phyloP scores from a whole-genome alignment of 345 rosid genomes.

The Gossypium arboreum region DNA sequence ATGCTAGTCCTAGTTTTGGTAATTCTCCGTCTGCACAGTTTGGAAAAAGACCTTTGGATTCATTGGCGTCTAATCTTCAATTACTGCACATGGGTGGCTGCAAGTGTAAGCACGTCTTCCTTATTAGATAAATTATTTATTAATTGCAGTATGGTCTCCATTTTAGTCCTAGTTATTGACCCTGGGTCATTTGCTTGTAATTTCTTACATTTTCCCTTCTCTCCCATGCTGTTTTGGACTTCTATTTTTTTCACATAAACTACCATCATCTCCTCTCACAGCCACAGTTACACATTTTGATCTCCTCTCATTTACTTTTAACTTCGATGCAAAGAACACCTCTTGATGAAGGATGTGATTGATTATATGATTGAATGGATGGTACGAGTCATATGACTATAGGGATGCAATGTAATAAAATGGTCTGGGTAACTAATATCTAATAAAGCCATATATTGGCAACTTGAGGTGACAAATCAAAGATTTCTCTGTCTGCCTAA shows the following conservation, averaged over 20 bases:
- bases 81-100: slow-evolving; percentile 73
- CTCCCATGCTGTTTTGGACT: background rate
- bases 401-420: background rate
- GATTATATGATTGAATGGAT: background rate
- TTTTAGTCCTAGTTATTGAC: background rate
- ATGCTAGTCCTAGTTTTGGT: slow-evolving; percentile 20
- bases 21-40: slow-evolving; percentile 22
- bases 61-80: slow-evolving; percentile 52
- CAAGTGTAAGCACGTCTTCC: slow-evolving; percentile 45
- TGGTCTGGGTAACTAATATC: background rate
- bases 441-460: background rate
- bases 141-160: background rate
- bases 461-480: background rate
- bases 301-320: background rate
- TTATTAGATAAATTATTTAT: slow-evolving; percentile 3
- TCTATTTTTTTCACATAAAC: background rate
- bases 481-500: background rate
- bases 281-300: background rate
- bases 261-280: background rate
- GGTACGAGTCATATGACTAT: background rate
- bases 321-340: background rate
- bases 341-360: slow-evolving; percentile 8
- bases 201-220: background rate
- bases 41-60: slow-evolving; percentile 29
- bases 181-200: background rate